Percentiles rank a stretch among this genome's conserved stretches.
Conservation (phyloP, 176 grass and related monocot genomes). For the Zoysia pacifica region DNA sequence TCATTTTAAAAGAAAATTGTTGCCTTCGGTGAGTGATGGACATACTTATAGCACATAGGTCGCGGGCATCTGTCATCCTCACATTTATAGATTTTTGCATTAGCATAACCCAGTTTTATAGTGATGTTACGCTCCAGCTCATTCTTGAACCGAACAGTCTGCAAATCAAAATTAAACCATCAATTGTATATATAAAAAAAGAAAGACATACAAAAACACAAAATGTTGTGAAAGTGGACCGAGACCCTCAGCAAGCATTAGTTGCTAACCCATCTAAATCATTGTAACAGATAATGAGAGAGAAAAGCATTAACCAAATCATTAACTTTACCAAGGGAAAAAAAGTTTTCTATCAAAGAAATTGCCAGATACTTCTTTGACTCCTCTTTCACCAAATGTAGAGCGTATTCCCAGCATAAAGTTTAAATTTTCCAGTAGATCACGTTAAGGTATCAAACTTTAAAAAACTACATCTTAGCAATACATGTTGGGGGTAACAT, state of each 20-base stretch:
- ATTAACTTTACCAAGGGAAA: background rate
- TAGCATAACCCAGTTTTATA: constrained; percentile 97
- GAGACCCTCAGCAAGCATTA: background rate
- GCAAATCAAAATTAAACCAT: constrained; percentile 29
- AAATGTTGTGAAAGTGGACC: background rate
- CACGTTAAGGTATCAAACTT: background rate
- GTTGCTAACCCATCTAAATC: constrained; percentile 4
- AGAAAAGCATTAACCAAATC: constrained; percentile 1
- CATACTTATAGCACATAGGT: constrained; percentile 97
- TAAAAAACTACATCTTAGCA: background rate
- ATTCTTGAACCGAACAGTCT: constrained; percentile 98
- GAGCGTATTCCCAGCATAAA: background rate
- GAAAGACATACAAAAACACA: background rate
- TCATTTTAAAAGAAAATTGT: background rate
- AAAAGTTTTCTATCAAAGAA: background rate
- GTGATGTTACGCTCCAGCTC: constrained; percentile 98
- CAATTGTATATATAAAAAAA: constrained; percentile 4
- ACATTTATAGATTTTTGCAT: constrained; percentile 98
- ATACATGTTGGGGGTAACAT: constrained; percentile 5
- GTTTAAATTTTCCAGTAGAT: background rate
- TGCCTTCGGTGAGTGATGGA: background rate
- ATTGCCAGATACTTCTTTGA: background rate
- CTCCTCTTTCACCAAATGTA: background rate
- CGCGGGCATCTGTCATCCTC: constrained; percentile 91
- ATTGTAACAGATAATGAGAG: background rate